phyloP scores from a whole-genome alignment of 2,329 filamentous ascomycete species.

The Helotiales sp. region DNA sequence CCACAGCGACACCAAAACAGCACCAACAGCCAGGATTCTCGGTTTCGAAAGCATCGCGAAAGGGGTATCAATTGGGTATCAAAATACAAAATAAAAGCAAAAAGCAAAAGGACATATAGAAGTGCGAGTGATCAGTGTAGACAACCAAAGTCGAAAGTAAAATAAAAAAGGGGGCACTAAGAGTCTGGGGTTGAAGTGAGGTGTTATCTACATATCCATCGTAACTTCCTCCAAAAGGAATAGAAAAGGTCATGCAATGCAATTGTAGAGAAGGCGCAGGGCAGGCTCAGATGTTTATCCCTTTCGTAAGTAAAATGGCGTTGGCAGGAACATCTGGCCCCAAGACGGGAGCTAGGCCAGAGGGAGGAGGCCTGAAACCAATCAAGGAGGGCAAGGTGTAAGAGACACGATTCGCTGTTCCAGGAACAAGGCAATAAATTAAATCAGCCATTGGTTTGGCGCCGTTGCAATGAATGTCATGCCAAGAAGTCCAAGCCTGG shows the following conservation, averaged over 20 bases:
- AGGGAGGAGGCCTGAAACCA: neutral
- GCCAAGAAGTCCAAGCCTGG: neutral
- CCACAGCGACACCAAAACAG: neutral
- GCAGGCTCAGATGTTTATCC: neutral
- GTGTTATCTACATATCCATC: neutral
- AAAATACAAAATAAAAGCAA: neutral
- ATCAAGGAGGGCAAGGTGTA: neutral
- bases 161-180: neutral
- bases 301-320: neutral
- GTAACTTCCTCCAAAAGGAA: constrained; percentile 8
- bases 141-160: neutral
- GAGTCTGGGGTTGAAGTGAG: neutral
- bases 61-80: constrained; percentile 11
- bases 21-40: neutral
- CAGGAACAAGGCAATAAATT: neutral
- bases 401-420: neutral
- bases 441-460: neutral
- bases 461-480: neutral
- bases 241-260: neutral
- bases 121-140: neutral
- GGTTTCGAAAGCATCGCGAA: constrained; percentile 8
- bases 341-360: neutral
- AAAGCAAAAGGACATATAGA: neutral
- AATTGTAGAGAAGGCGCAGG: neutral
- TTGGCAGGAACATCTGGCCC: neutral